Evolutionary conservation across 345 rosid species (phyloP).

Genomic region (Brassica carinata): DNA sequence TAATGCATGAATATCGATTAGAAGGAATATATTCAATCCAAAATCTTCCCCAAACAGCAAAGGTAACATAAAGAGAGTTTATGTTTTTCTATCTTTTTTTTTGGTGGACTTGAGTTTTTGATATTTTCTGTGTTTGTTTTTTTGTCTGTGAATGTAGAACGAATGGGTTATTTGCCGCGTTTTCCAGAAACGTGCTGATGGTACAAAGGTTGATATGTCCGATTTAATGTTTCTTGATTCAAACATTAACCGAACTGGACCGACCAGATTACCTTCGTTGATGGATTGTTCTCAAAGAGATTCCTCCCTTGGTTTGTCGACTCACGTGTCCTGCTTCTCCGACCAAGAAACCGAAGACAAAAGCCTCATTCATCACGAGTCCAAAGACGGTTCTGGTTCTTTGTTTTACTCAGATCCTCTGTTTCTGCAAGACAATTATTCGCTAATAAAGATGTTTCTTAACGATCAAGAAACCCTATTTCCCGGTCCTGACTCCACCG

Average conservation of each 20-base stretch:
- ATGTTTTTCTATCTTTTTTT: not conserved
- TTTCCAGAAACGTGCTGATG: conserved; percentile 59
- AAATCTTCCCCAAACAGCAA: conserved; percentile 59
- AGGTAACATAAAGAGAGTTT: conserved; percentile 35
- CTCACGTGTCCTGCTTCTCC: conserved; percentile 96
- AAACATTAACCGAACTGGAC: conserved; percentile 28
- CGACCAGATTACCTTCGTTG: conserved; percentile 55
- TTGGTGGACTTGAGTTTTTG: conserved; percentile 1
- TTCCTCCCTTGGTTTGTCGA: conserved; percentile 30
- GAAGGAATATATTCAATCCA: conserved; percentile 65
- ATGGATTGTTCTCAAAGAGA: conserved; percentile 56
- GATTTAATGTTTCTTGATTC: conserved; percentile 46
- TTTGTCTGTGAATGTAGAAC: conserved; percentile 49
- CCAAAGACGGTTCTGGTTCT: conserved; percentile 41
- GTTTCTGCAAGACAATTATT: conserved; percentile 52
- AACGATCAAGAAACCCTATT: conserved; percentile 41
- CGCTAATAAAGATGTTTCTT: conserved; percentile 52
- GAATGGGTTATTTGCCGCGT: conserved; percentile 84
- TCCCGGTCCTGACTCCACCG: conserved; percentile 32
- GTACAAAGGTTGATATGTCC: conserved; percentile 52
- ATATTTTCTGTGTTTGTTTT: not conserved
- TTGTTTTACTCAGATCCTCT: conserved; percentile 50
- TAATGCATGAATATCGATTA: conserved; percentile 82
- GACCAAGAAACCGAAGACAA: conserved; percentile 45
- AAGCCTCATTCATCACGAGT: conserved; percentile 40